phyloP scores from a whole-genome alignment of 2,329 filamentous ascomycete species.

The Pseudocercospora eumusae region DNA sequence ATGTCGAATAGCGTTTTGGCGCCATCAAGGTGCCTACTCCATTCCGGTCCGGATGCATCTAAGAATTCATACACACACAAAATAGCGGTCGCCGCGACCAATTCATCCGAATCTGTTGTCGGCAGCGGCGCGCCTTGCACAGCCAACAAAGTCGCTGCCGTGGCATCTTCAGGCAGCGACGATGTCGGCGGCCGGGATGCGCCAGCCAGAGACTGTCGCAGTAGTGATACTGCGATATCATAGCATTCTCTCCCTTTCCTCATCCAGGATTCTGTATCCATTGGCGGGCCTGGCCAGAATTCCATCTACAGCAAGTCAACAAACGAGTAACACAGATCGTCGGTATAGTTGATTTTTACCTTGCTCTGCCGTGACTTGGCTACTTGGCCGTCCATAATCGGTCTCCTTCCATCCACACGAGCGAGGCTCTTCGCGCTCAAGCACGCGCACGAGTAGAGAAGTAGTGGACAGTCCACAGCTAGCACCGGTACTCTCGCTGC shows the following conservation, averaged over 20 bases:
- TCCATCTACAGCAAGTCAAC: constrained; percentile 45
- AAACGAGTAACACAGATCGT: constrained; percentile 14
- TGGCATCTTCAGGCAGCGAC: constrained; percentile 32
- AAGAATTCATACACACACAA: constrained; percentile 68
- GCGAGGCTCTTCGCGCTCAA: constrained; percentile 63
- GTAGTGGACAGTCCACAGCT: constrained; percentile 52
- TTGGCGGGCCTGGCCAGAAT: constrained; percentile 45
- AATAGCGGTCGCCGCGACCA: constrained; percentile 66
- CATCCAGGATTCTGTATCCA: constrained; percentile 52
- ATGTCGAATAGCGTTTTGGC: constrained; percentile 64
- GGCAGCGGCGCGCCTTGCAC: constrained; percentile 32
- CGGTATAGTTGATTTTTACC: constrained; percentile 23
- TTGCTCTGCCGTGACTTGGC: constrained; percentile 22
- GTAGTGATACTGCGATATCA: constrained; percentile 46
- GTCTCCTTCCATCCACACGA: constrained; percentile 55
- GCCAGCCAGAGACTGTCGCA: constrained; percentile 38
- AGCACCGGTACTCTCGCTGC: constrained; percentile 61
- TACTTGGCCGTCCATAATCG: constrained; percentile 51
- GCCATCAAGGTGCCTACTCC: constrained; percentile 65
- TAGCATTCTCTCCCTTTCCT: constrained; percentile 63
- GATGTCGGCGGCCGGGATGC: constrained; percentile 32
- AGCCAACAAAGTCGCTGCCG: constrained; percentile 25
- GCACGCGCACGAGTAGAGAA: constrained; percentile 59
- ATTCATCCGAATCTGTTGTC: constrained; percentile 57
- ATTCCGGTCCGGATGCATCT: constrained; percentile 64